Evolutionary conservation across 1,284 basidiomycete genomes (phyloP), one percentile per base, ranked within the genome.

Genomic region (Cystobasidiaceae sp.): DNA sequence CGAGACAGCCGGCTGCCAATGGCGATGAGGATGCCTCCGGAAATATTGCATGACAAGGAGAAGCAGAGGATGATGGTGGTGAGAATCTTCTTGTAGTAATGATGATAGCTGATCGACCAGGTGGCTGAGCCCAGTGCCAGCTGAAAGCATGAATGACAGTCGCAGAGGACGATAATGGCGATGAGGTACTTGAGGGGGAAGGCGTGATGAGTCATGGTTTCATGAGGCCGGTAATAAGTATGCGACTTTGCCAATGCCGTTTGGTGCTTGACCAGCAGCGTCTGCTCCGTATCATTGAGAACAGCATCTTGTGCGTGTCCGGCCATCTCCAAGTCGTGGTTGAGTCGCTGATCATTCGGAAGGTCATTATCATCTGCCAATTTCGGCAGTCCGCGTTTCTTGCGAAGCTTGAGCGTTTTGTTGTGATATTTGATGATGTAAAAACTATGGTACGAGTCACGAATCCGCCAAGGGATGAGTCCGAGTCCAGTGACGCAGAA

Each of bases 171-270:
- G 21, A 68, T 62, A 41, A 68, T 49, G 23, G 56, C 57, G 33
- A 66, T 61, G 27, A 68, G 48, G 41, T 60, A 43, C 13, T 46
- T 37, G 17, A 68, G 46, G 19, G 62, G 45, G 56, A 68, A 68
- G 30, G 67, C 67, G 23, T 68, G 62, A 33, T 60, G 54, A 2
- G 67, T 68, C 15, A 41, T 25, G 2, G 67, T 68, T 50, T 68
- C 67, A 28, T 68, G 67, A 11, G 67, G 62, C 33, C 56, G 54
- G 37, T 68, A 68, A 21, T 66, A 68, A 5, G 67, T 67, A 48
- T 67, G 66, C 11, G 59, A 64, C 27, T 67, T 61, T 13, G 51
- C 39, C 21, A 68, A 51, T 19, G 51, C 54, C 19, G 62, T 60
- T 44, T 68, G 67, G 46, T 68, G 63, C 34, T 68, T 52, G 9